Evolutionary conservation across 78 protist species (phyloP).

Genomic region (Dictyostelium brefeldianum): DNA sequence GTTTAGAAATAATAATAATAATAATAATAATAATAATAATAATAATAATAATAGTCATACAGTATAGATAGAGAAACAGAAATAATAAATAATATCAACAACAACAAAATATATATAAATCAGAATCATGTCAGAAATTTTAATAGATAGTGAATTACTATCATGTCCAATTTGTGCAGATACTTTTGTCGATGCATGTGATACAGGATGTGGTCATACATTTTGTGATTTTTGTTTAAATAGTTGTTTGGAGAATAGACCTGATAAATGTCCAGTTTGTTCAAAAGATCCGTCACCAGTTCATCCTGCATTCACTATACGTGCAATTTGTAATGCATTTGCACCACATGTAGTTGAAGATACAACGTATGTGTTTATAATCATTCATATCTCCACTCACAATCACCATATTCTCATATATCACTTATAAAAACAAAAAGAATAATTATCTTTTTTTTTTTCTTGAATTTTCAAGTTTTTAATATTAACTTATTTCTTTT

Average conservation of each 20-base stretch:
- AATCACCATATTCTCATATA: too few relatives aligned
- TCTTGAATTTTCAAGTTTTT: too few relatives aligned
- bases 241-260: constrained; percentile 60
- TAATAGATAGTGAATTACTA: constrained; percentile 57
- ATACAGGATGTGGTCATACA: constrained; percentile 81
- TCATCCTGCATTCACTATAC: constrained; percentile 76
- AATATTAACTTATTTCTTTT: neutral
- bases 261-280: constrained; percentile 83
- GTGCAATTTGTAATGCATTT: constrained; percentile 40
- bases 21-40: too few relatives aligned
- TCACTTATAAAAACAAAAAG: too few relatives aligned
- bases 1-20: too few relatives aligned
- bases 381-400: neutral
- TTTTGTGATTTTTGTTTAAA: constrained; percentile 81
- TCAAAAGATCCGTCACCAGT: constrained; percentile 82
- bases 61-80: neutral
- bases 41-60: too few relatives aligned
- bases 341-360: constrained; percentile 10
- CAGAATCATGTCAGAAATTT: constrained; percentile 45
- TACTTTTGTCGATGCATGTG: constrained; percentile 71
- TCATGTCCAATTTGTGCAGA: constrained; percentile 82
- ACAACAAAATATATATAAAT: neutral
- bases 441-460: too few relatives aligned
- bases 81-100: neutral
- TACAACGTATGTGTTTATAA: constrained; percentile 22